Percentiles rank a stretch among this genome's conserved stretches.
phyloP scores from a whole-genome alignment of 2,329 filamentous ascomycete genomes.

The Ophiostoma piceae region DNA sequence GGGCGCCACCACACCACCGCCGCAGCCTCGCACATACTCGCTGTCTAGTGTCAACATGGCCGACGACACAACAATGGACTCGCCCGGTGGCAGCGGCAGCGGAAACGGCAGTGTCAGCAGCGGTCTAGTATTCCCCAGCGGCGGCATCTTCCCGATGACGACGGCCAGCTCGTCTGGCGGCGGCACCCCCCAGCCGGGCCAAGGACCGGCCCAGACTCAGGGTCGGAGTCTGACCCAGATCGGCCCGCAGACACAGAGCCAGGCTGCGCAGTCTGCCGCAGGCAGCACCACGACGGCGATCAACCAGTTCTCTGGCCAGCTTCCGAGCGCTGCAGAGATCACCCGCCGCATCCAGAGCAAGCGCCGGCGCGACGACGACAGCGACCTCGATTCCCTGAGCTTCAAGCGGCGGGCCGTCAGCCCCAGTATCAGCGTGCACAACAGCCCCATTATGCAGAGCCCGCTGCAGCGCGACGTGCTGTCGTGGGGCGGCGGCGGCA shows the following conservation, averaged over 20 bases:
- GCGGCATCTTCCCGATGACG: constrained; percentile 31
- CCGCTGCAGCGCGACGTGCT: constrained; percentile 67
- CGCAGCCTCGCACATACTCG: constrained; percentile 31
- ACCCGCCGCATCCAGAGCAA: constrained; percentile 74
- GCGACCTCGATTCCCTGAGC: constrained; percentile 80
- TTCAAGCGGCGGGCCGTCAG: constrained; percentile 91
- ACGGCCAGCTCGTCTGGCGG: constrained; percentile 34
- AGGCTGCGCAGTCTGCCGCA: background rate
- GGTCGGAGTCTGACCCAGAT: background rate
- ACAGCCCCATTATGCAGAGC: constrained; percentile 81
- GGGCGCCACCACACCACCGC: constrained; percentile 41
- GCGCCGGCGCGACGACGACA: constrained; percentile 66
- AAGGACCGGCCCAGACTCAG: background rate
- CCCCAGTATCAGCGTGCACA: constrained; percentile 84
- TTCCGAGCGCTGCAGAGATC: constrained; percentile 66
- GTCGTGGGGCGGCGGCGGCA: constrained; percentile 63
- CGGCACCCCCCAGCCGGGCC: constrained; percentile 38
- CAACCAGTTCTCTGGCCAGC: constrained; percentile 31
- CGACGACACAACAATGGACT: constrained; percentile 34
- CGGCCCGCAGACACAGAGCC: background rate
- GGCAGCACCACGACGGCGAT: background rate
- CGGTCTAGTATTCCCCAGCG: constrained; percentile 26
- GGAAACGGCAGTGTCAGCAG: constrained; percentile 25
- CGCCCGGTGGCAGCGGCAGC: constrained; percentile 14
- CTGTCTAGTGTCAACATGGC: constrained; percentile 52